phyloP scores from a whole-genome alignment of 805 yeast genomes.

The Wickerhamomyces chaumierensis region DNA sequence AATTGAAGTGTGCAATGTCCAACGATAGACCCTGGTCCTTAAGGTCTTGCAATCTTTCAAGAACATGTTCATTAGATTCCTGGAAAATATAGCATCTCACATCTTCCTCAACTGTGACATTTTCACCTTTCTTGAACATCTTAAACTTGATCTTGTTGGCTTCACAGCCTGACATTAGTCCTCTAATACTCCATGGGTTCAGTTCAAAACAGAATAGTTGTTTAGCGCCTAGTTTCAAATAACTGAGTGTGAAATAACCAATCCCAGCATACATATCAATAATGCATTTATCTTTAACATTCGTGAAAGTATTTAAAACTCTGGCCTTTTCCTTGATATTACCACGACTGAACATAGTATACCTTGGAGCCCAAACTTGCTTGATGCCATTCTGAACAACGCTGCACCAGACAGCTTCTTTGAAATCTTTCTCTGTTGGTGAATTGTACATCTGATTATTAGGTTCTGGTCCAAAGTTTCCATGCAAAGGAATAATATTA shows the following conservation, averaged over 20 bases:
- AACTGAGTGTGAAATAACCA: constrained; percentile 72
- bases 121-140: constrained; percentile 23
- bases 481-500: constrained; percentile 46
- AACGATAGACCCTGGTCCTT: neutral
- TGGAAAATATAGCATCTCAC: constrained; percentile 33
- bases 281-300: constrained; percentile 31
- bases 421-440: constrained; percentile 34
- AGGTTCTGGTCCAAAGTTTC: constrained; percentile 48
- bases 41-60: constrained; percentile 25
- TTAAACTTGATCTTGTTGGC: constrained; percentile 30
- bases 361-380: constrained; percentile 78
- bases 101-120: constrained; percentile 17
- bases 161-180: constrained; percentile 44
- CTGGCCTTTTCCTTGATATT: constrained; percentile 74
- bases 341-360: constrained; percentile 84
- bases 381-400: constrained; percentile 60
- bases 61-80: constrained; percentile 50
- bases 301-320: constrained; percentile 31
- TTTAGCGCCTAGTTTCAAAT: constrained; percentile 42
- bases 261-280: constrained; percentile 77
- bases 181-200: constrained; percentile 77
- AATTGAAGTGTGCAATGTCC: constrained; percentile 47
- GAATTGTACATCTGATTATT: constrained; percentile 13
- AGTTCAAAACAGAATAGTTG: constrained; percentile 68
- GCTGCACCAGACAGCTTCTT: constrained; percentile 59